Conservation (phyloP, 768 basidiomycete genomes). For the Favolaschia claudopus region DNA sequence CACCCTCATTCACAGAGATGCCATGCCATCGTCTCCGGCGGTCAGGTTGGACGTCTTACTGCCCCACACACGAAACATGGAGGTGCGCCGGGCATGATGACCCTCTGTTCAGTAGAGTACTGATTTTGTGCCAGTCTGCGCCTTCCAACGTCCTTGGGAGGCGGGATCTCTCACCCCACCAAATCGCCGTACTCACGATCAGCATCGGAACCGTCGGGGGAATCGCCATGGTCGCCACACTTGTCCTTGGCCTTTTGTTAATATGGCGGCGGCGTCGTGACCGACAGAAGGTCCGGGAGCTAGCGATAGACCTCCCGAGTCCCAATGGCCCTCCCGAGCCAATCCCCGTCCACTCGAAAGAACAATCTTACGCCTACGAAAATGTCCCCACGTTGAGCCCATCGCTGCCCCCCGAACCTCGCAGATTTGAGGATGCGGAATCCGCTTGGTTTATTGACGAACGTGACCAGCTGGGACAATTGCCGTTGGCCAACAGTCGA, state of each 20-base stretch:
- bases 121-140: neutral
- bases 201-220: slow-evolving; percentile 17
- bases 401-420: neutral
- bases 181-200: slow-evolving; percentile 2
- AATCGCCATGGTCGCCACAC: slow-evolving; percentile 13
- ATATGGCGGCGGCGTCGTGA: slow-evolving; percentile 6
- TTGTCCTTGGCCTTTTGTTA: slow-evolving; percentile 16
- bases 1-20: too few species aligned
- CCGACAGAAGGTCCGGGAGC: neutral
- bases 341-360: neutral
- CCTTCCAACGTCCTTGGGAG: slow-evolving; percentile 53
- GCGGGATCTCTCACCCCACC: neutral
- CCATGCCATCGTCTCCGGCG: too few species aligned
- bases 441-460: slow-evolving; percentile 15
- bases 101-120: too few species aligned
- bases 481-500: too few species aligned
- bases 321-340: neutral
- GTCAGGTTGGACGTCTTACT: too few species aligned
- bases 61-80: too few species aligned
- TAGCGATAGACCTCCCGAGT: neutral
- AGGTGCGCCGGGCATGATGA: too few species aligned
- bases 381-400: slow-evolving; percentile 3
- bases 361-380: neutral
- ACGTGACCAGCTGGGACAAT: neutral
- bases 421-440: neutral